These are phyloP conservation scores for Vigna hirtella DNA, from an alignment of 306 rosid species.

Conservation along the genomic window DNA sequence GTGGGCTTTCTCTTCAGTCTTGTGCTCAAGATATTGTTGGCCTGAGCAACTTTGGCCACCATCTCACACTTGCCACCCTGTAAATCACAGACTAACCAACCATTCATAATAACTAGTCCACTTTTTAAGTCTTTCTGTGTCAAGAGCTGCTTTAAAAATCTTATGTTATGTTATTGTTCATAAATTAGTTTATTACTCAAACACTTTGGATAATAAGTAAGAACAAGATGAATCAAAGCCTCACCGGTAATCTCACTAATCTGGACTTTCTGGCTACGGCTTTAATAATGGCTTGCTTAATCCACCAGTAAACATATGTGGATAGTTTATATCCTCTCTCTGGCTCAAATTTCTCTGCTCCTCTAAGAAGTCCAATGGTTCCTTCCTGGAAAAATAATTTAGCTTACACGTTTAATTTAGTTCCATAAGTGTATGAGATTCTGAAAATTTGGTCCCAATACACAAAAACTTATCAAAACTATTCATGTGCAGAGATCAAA, in stretches of 20 bases:
- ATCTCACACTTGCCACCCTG: conserved; percentile 65
- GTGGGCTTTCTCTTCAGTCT: conserved; percentile 61
- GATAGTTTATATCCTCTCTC: conserved; percentile 74
- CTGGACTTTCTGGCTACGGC: conserved; percentile 77
- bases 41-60: conserved; percentile 70
- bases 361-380: conserved; percentile 81
- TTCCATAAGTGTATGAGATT: no score
- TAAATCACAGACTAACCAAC: conserved; percentile 71
- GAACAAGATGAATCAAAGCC: conserved; percentile 25
- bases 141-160: background rate
- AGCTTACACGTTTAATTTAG: no score
- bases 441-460: no score
- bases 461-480: no score
- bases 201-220: background rate
- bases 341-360: conserved; percentile 79
- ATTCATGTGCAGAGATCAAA: no score
- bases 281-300: conserved; percentile 77
- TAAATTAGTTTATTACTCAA: background rate
- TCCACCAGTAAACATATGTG: conserved; percentile 93
- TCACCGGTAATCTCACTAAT: conserved; percentile 82
- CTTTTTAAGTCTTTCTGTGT: conserved; percentile 1
- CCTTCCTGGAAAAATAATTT: conserved; percentile 69
- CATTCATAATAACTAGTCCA: conserved; percentile 66
- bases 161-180: background rate
- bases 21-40: conserved; percentile 55